A percentile compares a stretch with the other conserved stretches of the same genome.
Conservation (phyloP, 495 filamentous ascomycete genomes). For the Baudoinia panamericana region DNA sequence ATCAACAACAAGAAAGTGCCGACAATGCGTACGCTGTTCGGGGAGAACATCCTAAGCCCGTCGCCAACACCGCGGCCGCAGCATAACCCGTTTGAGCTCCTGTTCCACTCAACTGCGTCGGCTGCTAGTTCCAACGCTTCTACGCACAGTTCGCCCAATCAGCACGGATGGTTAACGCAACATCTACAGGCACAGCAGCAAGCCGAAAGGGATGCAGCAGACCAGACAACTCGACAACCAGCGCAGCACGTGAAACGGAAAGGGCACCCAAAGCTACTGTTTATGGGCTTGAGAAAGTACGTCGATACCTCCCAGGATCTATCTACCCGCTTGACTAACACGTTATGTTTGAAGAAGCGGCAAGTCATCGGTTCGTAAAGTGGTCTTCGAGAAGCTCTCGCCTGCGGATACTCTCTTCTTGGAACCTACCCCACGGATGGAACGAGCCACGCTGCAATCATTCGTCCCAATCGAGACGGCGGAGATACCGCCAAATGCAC, state of each 20-base stretch:
- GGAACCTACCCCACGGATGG: conserved; percentile 82
- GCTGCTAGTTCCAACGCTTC: conserved; percentile 10
- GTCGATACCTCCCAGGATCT: background rate
- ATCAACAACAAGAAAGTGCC: too few relatives aligned
- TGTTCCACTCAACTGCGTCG: conserved; percentile 2
- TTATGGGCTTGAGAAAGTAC: conserved; percentile 93
- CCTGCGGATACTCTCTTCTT: conserved; percentile 89
- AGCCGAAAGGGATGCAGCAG: background rate
- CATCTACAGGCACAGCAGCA: conserved; percentile 9
- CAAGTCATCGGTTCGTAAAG: conserved; percentile 93
- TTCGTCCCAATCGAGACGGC: conserved; percentile 99
- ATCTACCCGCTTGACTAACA: conserved; percentile 2
- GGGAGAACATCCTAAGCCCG: conserved; percentile 17
- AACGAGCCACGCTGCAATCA: conserved; percentile 85
- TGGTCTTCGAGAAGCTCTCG: conserved; percentile 94
- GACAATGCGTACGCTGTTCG: conserved; percentile 20
- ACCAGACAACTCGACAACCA: background rate
- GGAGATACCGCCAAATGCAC: conserved; percentile 90
- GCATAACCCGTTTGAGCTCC: conserved; percentile 14
- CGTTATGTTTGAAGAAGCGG: conserved; percentile 52
- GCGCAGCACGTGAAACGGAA: conserved; percentile 9
- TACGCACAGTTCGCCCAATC: conserved; percentile 8
- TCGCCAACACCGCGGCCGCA: conserved; percentile 3
- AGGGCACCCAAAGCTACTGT: conserved; percentile 70
- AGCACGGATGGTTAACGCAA: conserved; percentile 18